A percentile compares a stretch with the other conserved stretches of the same genome.
phyloP scores from a whole-genome alignment of 805 yeast genomes.

The Lipomyces yamanashiensis region DNA sequence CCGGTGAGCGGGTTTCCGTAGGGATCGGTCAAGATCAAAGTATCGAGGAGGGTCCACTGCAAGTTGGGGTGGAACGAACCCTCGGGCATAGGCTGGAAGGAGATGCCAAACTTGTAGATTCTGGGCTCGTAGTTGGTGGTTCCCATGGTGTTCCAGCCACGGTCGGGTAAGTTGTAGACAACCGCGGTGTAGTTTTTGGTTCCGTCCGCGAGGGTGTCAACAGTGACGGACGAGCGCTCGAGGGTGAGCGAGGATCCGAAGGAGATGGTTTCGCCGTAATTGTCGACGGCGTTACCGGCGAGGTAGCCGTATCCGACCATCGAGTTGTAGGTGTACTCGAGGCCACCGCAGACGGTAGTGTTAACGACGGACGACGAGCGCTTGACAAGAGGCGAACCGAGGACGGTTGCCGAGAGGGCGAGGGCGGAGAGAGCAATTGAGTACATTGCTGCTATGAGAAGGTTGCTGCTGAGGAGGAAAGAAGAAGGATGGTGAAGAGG shows the following conservation, averaged over 20 bases:
- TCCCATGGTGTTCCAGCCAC: slow-evolving; percentile 36
- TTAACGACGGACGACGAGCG: slow-evolving; percentile 12
- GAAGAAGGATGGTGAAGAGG: neutral
- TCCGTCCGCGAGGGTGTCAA: slow-evolving; percentile 15
- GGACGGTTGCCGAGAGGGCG: slow-evolving; percentile 4
- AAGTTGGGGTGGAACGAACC: slow-evolving; percentile 23
- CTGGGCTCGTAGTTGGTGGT: slow-evolving; percentile 33
- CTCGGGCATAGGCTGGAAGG: slow-evolving; percentile 19
- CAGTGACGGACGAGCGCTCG: slow-evolving; percentile 31
- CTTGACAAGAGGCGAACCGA: slow-evolving; percentile 9
- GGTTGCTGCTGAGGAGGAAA: neutral
- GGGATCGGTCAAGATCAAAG: slow-evolving; percentile 31
- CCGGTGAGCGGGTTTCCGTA: slow-evolving; percentile 34
- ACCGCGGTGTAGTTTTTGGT: slow-evolving; percentile 21
- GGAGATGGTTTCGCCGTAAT: slow-evolving; percentile 33
- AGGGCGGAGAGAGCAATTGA: slow-evolving; percentile 4
- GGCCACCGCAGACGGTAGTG: slow-evolving; percentile 18
- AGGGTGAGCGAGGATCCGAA: slow-evolving; percentile 28
- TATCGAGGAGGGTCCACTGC: slow-evolving; percentile 28
- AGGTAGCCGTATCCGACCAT: slow-evolving; percentile 32
- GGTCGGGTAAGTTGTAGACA: slow-evolving; percentile 32
- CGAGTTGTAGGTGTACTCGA: slow-evolving; percentile 25
- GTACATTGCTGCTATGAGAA: neutral
- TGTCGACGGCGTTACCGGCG: slow-evolving; percentile 28
- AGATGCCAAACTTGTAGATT: slow-evolving; percentile 22